Percentiles rank a stretch among this genome's conserved stretches.
Evolutionary conservation across 495 filamentous ascomycete genomes (phyloP).

Genomic region (Trichoderma reesei): DNA sequence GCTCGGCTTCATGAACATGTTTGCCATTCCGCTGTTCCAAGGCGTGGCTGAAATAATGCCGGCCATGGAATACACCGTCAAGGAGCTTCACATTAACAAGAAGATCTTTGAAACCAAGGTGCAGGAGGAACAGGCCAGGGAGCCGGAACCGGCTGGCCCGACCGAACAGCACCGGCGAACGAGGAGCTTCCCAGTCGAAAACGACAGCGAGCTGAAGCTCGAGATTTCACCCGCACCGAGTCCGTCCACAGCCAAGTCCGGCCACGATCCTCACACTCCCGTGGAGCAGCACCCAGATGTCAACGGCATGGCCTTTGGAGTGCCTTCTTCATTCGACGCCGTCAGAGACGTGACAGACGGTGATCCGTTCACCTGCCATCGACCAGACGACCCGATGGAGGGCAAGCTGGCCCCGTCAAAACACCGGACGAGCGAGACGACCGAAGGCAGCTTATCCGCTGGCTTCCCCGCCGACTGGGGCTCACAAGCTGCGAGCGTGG

Average conservation of each 20-base stretch:
- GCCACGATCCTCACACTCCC: slow-evolving; percentile 14
- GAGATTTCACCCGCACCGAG: slow-evolving; percentile 13
- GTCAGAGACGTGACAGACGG: slow-evolving; percentile 25
- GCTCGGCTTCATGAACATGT: slow-evolving; percentile 91
- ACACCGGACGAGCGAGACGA: slow-evolving; percentile 42
- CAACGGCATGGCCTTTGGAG: slow-evolving; percentile 23
- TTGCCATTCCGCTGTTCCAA: slow-evolving; percentile 84
- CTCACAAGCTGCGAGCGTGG: slow-evolving; percentile 45
- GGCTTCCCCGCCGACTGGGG: slow-evolving; percentile 40
- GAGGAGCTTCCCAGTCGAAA: slow-evolving; percentile 25
- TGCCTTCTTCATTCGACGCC: slow-evolving; percentile 21
- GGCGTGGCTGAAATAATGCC: slow-evolving; percentile 76
- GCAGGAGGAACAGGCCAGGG: slow-evolving; percentile 35
- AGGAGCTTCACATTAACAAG: slow-evolving; percentile 69
- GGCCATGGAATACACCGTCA: slow-evolving; percentile 68
- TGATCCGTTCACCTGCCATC: slow-evolving; percentile 25
- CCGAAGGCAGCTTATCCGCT: slow-evolving; percentile 40
- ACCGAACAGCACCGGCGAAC: slow-evolving; percentile 23
- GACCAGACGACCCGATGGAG: slow-evolving; percentile 20
- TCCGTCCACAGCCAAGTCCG: slow-evolving; percentile 13
- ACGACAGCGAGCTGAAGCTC: slow-evolving; percentile 3
- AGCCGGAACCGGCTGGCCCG: slow-evolving; percentile 6
- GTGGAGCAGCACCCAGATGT: slow-evolving; percentile 26
- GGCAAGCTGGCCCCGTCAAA: slow-evolving; percentile 21
- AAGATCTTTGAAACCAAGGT: slow-evolving; percentile 60